Base-by-base conservation (phyloP, 1,284 basidiomycete genomes). In the Coriolopsis trogii region DNA sequence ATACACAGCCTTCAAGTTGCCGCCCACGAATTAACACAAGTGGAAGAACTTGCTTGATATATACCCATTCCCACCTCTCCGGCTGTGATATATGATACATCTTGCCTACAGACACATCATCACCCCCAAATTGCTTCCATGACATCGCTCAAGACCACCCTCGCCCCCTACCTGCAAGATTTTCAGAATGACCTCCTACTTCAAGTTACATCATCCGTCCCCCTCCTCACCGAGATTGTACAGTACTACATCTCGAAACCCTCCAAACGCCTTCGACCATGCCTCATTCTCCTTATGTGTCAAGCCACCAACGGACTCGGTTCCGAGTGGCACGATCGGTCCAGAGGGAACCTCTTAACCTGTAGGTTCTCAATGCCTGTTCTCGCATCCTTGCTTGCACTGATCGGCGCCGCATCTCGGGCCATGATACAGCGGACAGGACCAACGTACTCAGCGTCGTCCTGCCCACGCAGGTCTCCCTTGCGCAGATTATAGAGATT, bases 241-340 rank as follows among this genome's bases (percentile, higher is more conserved):
- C 47, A 49, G 15, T 49, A 49, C 33, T 49, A 49, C 33, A 36
- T 49, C 28, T 24, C 23, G 18, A 29, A 42, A 33, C 47, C 47
- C 7, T 49, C 40, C 31, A 49, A 49, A 25, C 47, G 39, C 23
- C 26, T 41, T 9, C 28, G 40, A 16, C 47, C 47, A 3, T 42
- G 47, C 21, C 47, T 49, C 23, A 42, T 42, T 18, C 20, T 49
- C 20, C 29, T 49, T 3, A 49, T 49, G 40, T 41, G 28, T 12
- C 47, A 49, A 25, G 47, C 47, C 25, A 42, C 47, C 10, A 49
- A 49, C 24, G 47, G 47, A 6, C 47, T 37, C 29, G 40, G 47
- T 18, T 25, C 39, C 12, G 38, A 42, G 13, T 49, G 40, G 40
- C 37, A 18, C 15, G 7, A 6, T 34, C 33, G 33, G 28, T 26